Conservation (phyloP, 2,329 filamentous ascomycete genomes). For the Aspergillus texensis region DNA sequence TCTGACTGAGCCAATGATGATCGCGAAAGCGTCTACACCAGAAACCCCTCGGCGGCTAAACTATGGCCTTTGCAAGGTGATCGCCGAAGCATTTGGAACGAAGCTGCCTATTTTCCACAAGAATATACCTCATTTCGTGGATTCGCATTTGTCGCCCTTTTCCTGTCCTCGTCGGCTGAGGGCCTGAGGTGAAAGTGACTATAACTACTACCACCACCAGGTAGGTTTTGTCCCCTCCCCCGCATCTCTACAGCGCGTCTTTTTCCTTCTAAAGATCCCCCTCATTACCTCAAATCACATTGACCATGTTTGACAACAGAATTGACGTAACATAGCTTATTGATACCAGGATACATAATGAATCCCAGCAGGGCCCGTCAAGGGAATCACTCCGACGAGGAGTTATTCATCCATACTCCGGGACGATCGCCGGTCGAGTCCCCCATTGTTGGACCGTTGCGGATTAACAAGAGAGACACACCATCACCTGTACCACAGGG, state of each 20-base stretch:
- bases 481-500: constrained; percentile 56
- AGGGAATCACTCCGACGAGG: constrained; percentile 76
- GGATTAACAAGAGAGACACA: constrained; percentile 79
- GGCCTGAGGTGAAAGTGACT: not conserved
- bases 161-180: not conserved
- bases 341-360: constrained; percentile 35
- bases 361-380: constrained; percentile 53
- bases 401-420: constrained; percentile 66
- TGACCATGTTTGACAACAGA: not conserved
- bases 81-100: not conserved
- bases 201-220: too few species aligned
- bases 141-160: not conserved
- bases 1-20: constrained; percentile 19
- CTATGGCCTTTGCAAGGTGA: not conserved
- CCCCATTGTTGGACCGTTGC: constrained; percentile 78
- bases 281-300: not conserved
- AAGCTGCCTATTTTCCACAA: not conserved
- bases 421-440: constrained; percentile 57
- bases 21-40: constrained; percentile 10
- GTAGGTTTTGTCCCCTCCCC: not conserved
- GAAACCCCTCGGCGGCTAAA: constrained; percentile 19
- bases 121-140: not conserved
- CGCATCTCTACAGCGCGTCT: not conserved
- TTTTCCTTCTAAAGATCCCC: not conserved
- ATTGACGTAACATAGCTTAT: not conserved